phyloP scores from a whole-genome alignment of 1,284 basidiomycete species.

The Lentinus polychrous region DNA sequence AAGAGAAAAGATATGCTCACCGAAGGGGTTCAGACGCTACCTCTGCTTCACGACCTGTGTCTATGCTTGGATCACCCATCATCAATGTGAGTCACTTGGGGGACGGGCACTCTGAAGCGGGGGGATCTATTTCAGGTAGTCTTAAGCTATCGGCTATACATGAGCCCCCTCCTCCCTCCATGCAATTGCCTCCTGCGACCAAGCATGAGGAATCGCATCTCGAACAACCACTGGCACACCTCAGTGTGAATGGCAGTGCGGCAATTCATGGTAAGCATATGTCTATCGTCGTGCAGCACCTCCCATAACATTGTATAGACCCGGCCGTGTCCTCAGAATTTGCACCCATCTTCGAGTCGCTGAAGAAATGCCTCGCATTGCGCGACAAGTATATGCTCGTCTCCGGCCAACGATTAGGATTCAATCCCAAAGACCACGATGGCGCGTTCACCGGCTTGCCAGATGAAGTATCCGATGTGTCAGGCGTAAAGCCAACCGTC shows the following conservation, averaged over 20 bases:
- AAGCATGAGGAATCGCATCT: not conserved
- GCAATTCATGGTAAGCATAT: too few relatives aligned
- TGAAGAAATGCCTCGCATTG: conserved; percentile 78
- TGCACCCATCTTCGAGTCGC: conserved; percentile 44
- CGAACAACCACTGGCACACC: not conserved
- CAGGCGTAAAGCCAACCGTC: conserved; percentile 58
- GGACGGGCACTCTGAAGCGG: conserved; percentile 38
- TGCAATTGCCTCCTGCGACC: conserved; percentile 7
- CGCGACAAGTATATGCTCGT: conserved; percentile 89
- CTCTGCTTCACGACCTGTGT: conserved; percentile 25
- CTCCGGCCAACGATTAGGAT: conserved; percentile 83
- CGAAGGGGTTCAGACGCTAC: conserved; percentile 37
- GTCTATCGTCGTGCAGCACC: too few relatives aligned
- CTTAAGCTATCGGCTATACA: conserved; percentile 35
- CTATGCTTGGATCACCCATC: conserved; percentile 28
- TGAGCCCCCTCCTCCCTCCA: conserved; percentile 19
- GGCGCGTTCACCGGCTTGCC: conserved; percentile 59
- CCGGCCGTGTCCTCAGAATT: conserved; percentile 42
- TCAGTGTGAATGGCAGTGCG: too few relatives aligned
- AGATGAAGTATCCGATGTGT: conserved; percentile 55
- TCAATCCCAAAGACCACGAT: conserved; percentile 88
- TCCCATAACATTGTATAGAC: not conserved
- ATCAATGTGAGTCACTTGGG: conserved; percentile 4
- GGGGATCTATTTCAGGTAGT: conserved; percentile 29
- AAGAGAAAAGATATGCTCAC: conserved; percentile 63